These are phyloP conservation scores for Cytospora leucostoma DNA, from an alignment of 2,329 filamentous ascomycete genomes.

Conservation along the genomic window DNA sequence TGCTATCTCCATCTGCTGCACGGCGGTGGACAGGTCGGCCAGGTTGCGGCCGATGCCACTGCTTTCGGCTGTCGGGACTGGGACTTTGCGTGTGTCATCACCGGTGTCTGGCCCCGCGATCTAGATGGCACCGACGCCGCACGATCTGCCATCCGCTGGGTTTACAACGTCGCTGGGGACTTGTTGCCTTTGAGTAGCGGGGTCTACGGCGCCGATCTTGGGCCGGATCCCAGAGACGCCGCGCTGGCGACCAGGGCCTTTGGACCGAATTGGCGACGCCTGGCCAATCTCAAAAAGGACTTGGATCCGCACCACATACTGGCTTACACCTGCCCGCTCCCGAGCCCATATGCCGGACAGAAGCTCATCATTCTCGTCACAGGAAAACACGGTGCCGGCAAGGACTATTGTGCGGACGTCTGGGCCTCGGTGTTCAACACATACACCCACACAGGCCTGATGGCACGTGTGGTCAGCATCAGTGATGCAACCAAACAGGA, in stretches of 20 bases:
- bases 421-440: constrained; percentile 49
- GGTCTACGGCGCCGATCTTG: constrained; percentile 62
- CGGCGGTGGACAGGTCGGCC: constrained; percentile 54
- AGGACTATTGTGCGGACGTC: constrained; percentile 59
- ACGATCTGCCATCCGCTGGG: constrained; percentile 50
- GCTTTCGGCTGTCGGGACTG: constrained; percentile 66
- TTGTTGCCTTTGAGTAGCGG: constrained; percentile 55
- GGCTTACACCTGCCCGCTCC: constrained; percentile 57
- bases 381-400: constrained; percentile 56
- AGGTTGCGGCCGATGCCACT: constrained; percentile 47
- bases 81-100: constrained; percentile 65
- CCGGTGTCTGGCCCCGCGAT: constrained; percentile 60
- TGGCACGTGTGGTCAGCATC: constrained; percentile 52
- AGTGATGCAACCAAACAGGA: constrained; percentile 59
- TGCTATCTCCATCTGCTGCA: constrained; percentile 66
- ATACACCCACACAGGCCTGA: constrained; percentile 34
- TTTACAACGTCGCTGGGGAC: constrained; percentile 51
- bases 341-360: constrained; percentile 37
- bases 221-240: constrained; percentile 60
- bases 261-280: constrained; percentile 52
- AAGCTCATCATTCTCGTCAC: constrained; percentile 60
- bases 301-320: constrained; percentile 55
- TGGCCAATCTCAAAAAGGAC: constrained; percentile 52
- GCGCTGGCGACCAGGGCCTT: constrained; percentile 56
- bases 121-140: constrained; percentile 48